Evolutionary conservation across 2,329 filamentous ascomycete genomes (phyloP), one percentile per base, ranked within the genome.

Genomic region (Chaetomiaceae sp.): DNA sequence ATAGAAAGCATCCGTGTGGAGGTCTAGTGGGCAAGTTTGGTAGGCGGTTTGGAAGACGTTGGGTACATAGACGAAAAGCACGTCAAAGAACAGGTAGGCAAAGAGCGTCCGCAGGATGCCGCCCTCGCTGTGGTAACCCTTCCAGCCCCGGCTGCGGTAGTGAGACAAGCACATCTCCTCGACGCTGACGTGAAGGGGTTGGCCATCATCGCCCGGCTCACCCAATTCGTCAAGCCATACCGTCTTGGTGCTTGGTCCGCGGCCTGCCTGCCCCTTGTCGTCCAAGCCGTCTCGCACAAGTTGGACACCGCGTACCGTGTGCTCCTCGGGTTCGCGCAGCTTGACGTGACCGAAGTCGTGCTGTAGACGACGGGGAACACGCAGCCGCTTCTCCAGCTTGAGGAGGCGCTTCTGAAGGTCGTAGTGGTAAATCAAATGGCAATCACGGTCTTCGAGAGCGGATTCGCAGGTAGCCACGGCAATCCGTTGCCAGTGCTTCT

Each of bases 1-100:
- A 61, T 88, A 97, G 69, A 98, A 98, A 3, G 86, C 83, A 62
- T 98, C 93, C 0, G 90, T 95, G 62, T 94, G 86, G 6, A 98
- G 71, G 63, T 98, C 93, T 3, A 98, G 70, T 1, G 93, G 93
- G 60, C 88, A 95, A 0, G 88, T 95, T 66, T 98, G 93, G 62
- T 88, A 98, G 1, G 85, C 80, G 6, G 93, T 98, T 63, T 97
- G 91, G 65, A 98, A 98, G 45, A 98, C 91, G 58, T 97, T 95
- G 20, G 93, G 91, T 5, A 97, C 79, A 65, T 95, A 95, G 20
- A 88, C 74, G 67, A 97, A 97, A 6, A 98, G 71, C 19, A 97
- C 79, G 65, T 98, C 91, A 70, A 84, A 93, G 70, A 97, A 95
- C 15, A 98, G 78, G 60, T 93, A 91, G 12, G 83, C 85, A 65